phyloP scores from a whole-genome alignment of 768 basidiomycete species.

The Boletus subparvulus region DNA sequence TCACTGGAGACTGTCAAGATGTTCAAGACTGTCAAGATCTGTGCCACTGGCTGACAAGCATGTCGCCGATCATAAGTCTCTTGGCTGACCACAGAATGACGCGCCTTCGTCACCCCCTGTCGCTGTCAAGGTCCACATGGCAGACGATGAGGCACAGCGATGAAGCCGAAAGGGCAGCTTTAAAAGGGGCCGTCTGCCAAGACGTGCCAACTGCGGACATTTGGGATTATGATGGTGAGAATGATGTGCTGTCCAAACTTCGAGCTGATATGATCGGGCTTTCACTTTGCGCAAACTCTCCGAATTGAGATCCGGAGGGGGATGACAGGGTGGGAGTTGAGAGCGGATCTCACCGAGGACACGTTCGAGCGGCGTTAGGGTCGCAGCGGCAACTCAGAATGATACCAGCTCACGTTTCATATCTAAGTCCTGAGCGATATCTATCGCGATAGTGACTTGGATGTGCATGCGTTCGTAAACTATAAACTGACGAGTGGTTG shows the following conservation, averaged over 20 bases:
- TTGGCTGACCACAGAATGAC: conserved; percentile 7
- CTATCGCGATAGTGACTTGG: conserved; percentile 14
- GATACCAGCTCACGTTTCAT: conserved; percentile 20
- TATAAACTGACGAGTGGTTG: not conserved
- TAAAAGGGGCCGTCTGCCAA: conserved; percentile 17
- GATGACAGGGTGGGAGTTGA: conserved; percentile 17
- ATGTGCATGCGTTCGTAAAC: not conserved
- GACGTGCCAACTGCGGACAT: conserved; percentile 13
- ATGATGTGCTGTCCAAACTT: conserved; percentile 12
- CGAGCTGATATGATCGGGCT: conserved; percentile 22
- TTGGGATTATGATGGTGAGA: conserved; percentile 16
- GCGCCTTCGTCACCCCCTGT: conserved; percentile 13
- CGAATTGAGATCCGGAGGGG: conserved; percentile 26
- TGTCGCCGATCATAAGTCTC: not conserved
- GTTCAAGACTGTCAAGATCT: conserved; percentile 6
- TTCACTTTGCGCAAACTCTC: conserved; percentile 18
- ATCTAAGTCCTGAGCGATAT: not conserved
- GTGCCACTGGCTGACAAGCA: conserved; percentile 5
- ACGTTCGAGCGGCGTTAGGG: conserved; percentile 24
- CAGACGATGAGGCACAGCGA: conserved; percentile 19
- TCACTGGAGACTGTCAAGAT: conserved; percentile 4
- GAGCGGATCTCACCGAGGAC: conserved; percentile 28
- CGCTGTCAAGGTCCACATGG: conserved; percentile 8
- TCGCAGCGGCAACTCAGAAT: not conserved
- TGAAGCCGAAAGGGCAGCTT: not conserved